Evolutionary conservation across 2,329 filamentous ascomycete species (phyloP).

Genomic region (Ophiobolus disseminans): DNA sequence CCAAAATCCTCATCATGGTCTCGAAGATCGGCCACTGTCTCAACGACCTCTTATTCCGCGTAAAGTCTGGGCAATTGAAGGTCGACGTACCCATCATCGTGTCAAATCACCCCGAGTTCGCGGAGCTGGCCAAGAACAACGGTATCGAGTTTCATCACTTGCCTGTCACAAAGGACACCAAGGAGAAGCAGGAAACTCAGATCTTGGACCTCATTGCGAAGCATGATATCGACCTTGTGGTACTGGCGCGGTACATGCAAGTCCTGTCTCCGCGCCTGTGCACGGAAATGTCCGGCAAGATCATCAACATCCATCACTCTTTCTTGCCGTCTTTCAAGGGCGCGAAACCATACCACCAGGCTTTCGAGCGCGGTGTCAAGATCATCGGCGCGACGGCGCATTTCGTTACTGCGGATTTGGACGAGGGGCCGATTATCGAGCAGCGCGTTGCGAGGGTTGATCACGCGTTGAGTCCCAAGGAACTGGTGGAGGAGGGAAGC

Average conservation of each 20-base stretch:
- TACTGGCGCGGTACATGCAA: constrained; percentile 88
- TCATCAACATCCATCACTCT: constrained; percentile 92
- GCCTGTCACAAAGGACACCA: constrained; percentile 80
- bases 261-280: constrained; percentile 78
- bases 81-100: constrained; percentile 81
- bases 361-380: constrained; percentile 85
- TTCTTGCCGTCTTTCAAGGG: constrained; percentile 90
- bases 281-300: constrained; percentile 79
- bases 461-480: constrained; percentile 77
- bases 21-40: constrained; percentile 88
- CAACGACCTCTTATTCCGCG: constrained; percentile 82
- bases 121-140: constrained; percentile 72
- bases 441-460: constrained; percentile 80
- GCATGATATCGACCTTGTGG: constrained; percentile 77
- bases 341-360: constrained; percentile 87
- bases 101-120: constrained; percentile 81
- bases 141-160: constrained; percentile 81
- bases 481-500: constrained; percentile 78
- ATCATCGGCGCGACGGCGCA: constrained; percentile 87
- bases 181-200: constrained; percentile 72
- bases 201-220: constrained; percentile 74
- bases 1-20: constrained; percentile 84
- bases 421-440: constrained; percentile 89
- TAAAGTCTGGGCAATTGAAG: constrained; percentile 74
- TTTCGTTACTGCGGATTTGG: constrained; percentile 83